Evolutionary conservation across 116 monocot genomes (phyloP).

Genomic region (Papilionanthe hybrid): DNA sequence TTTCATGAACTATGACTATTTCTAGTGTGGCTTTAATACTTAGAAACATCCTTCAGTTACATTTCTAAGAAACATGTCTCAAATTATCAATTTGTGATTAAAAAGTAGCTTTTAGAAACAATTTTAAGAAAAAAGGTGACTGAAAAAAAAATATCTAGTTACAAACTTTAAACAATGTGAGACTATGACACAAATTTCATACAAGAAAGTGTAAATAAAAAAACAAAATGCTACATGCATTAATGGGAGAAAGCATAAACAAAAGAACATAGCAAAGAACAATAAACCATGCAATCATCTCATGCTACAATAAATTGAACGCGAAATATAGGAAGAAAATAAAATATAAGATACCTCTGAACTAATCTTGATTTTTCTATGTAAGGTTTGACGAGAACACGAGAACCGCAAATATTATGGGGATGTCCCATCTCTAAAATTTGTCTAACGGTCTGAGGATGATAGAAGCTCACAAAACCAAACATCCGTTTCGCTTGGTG

Average conservation of each 20-base stretch:
- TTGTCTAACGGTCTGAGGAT: constrained; percentile 63
- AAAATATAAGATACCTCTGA: constrained; percentile 36
- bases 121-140: too few species aligned
- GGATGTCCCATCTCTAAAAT: constrained; percentile 70
- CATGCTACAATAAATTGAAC: constrained; percentile 19
- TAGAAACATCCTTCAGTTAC: constrained; percentile 34
- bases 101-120: too few species aligned
- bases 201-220: too few species aligned
- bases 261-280: too few species aligned
- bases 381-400: constrained; percentile 91
- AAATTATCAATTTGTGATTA: too few species aligned
- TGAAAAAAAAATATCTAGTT: too few species aligned
- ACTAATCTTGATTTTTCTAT: constrained; percentile 74
- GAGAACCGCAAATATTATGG: constrained; percentile 73
- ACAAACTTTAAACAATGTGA: too few species aligned
- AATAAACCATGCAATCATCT: too few species aligned
- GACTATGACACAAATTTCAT: too few species aligned
- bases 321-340: constrained; percentile 22
- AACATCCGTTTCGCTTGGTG: constrained; percentile 92
- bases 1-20: too few species aligned
- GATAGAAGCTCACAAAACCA: constrained; percentile 87
- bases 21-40: not conserved
- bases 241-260: too few species aligned
- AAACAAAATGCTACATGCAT: too few species aligned
- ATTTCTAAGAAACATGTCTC: not conserved